Evolutionary conservation across 495 filamentous ascomycete species (phyloP).

Genomic region (Penicillium psychrofluorescens): DNA sequence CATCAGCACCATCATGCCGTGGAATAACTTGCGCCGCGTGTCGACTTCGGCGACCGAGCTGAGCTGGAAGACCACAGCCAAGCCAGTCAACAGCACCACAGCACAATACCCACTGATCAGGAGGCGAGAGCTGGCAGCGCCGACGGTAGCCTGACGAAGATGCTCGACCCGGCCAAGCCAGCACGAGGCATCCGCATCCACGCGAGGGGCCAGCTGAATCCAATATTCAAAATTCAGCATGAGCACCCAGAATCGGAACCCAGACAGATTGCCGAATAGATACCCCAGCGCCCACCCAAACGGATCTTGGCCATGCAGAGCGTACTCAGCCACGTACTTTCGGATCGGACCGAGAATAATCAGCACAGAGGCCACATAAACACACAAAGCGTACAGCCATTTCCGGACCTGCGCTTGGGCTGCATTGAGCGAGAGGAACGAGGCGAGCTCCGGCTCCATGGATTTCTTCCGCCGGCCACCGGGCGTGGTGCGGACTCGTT

Average conservation of each 20-base stretch:
- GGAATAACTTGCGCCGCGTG: conserved; percentile 96
- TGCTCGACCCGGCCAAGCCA: conserved; percentile 51
- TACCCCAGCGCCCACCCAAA: conserved; percentile 91
- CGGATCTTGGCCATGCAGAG: conserved; percentile 68
- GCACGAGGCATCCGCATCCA: conserved; percentile 28
- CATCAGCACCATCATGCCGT: conserved; percentile 96
- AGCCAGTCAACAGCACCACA: conserved; percentile 57
- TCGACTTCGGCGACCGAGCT: conserved; percentile 75
- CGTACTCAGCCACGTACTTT: conserved; percentile 54
- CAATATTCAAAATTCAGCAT: conserved; percentile 61
- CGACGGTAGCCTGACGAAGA: conserved; percentile 50
- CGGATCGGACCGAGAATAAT: conserved; percentile 68
- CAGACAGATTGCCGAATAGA: conserved; percentile 69
- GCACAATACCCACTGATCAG: conserved; percentile 67
- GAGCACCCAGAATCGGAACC: conserved; percentile 59
- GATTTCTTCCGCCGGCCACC: conserved; percentile 61
- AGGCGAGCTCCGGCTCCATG: conserved; percentile 57
- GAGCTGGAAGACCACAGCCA: conserved; percentile 65
- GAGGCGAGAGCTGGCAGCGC: conserved; percentile 76
- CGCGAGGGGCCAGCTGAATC: conserved; percentile 62
- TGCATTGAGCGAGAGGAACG: conserved; percentile 74
- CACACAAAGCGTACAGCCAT: conserved; percentile 74
- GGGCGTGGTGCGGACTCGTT: conserved; percentile 45
- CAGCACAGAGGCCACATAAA: conserved; percentile 56
- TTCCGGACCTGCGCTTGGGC: conserved; percentile 67